Conservation (phyloP, 2,329 filamentous ascomycete species). For the Botrytis galanthina region DNA sequence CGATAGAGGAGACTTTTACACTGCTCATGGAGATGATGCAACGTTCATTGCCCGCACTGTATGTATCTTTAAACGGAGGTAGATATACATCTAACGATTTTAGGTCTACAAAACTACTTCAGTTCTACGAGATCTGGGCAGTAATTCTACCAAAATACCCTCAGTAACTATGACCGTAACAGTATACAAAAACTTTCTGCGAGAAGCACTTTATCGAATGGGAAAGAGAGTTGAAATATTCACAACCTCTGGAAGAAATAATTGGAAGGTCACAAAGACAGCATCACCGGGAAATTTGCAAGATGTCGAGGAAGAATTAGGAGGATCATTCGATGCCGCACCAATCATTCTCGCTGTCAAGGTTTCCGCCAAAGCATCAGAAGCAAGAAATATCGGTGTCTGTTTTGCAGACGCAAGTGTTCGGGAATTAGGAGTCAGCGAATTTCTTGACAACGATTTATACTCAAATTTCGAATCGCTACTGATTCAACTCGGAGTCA, state of each 20-base stretch:
- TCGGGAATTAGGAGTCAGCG: slow-evolving; percentile 90
- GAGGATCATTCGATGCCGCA: slow-evolving; percentile 82
- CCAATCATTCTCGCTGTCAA: slow-evolving; percentile 96
- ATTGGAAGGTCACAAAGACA: slow-evolving; percentile 89
- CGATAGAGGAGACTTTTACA: slow-evolving; percentile 93
- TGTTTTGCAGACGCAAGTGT: slow-evolving; percentile 98
- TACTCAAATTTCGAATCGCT: slow-evolving; percentile 98
- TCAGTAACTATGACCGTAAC: slow-evolving; percentile 96
- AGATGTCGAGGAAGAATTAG: slow-evolving; percentile 93
- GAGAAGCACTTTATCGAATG: slow-evolving; percentile 88
- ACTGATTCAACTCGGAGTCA: slow-evolving; percentile 92
- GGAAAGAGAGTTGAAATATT: slow-evolving; percentile 92
- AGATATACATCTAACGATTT: slow-evolving; percentile 9
- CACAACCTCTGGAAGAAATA: slow-evolving; percentile 74
- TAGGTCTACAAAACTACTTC: slow-evolving; percentile 97
- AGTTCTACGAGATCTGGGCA: slow-evolving; percentile 85
- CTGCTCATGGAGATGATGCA: slow-evolving; percentile 84
- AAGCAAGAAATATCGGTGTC: slow-evolving; percentile 84
- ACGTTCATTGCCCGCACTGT: slow-evolving; percentile 78
- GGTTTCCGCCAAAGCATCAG: slow-evolving; percentile 79
- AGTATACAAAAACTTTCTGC: slow-evolving; percentile 91
- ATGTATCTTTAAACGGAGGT: slow-evolving; percentile 31
- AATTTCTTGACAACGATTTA: slow-evolving; percentile 97
- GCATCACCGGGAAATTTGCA: slow-evolving; percentile 95
- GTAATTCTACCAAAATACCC: slow-evolving; percentile 77